Evolutionary conservation across 108 stramenopile species (phyloP).

Genomic region (Skeletonema potamos): DNA sequence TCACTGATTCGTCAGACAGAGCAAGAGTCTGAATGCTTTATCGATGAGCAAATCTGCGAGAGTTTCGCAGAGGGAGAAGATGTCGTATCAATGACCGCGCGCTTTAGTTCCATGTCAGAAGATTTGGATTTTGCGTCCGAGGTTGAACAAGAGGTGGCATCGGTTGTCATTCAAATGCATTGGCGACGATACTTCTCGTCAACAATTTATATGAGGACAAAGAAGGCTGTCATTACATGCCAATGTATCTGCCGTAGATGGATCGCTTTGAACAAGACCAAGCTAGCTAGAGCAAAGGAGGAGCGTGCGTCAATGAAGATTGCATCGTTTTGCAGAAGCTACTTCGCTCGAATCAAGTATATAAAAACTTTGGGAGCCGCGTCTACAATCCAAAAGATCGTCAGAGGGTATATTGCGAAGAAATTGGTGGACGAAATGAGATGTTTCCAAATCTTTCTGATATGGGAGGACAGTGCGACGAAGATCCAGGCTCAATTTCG

Average conservation of each 20-base stretch:
- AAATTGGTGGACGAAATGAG: not conserved
- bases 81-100: not conserved
- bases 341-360: not conserved
- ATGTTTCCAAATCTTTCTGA: not conserved
- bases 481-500: constrained; percentile 6
- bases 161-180: constrained; percentile 3
- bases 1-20: not conserved
- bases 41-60: not conserved
- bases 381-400: not conserved
- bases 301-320: not conserved
- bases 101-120: not conserved
- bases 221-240: not conserved
- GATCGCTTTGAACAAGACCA: not conserved
- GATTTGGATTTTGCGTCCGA: not conserved
- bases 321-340: not conserved
- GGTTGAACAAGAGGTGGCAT: not conserved
- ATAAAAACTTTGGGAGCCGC: not conserved
- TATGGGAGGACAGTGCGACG: not conserved
- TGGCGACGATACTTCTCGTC: not conserved
- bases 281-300: not conserved
- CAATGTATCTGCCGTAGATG: not conserved
- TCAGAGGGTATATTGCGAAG: not conserved
- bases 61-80: not conserved
- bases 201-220: not conserved
- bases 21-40: not conserved